Conservation (phyloP, 2,329 filamentous ascomycete genomes). For the Penicillium freii region DNA sequence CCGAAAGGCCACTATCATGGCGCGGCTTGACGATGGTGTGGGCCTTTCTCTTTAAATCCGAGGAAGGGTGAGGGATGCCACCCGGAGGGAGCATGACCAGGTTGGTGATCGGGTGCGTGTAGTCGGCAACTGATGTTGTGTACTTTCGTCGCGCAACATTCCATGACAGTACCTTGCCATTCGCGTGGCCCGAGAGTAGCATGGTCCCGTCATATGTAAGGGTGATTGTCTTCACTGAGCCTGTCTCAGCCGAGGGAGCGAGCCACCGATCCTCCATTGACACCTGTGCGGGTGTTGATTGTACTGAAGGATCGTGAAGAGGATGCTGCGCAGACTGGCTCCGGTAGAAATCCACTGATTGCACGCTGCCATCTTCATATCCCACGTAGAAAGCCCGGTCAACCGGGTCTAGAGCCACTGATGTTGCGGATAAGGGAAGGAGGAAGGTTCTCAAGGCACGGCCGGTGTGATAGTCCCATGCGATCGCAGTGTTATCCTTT, state of each 20-base stretch:
- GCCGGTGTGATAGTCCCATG: constrained; percentile 88
- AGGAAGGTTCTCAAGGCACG: constrained; percentile 76
- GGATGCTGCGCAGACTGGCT: constrained; percentile 43
- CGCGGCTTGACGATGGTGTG: constrained; percentile 73
- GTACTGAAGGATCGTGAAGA: constrained; percentile 36
- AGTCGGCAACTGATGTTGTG: constrained; percentile 63
- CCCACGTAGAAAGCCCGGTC: constrained; percentile 79
- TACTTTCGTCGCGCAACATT: constrained; percentile 70
- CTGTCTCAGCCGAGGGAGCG: constrained; percentile 62
- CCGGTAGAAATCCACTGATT: constrained; percentile 72
- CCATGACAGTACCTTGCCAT: constrained; percentile 78
- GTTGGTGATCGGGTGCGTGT: constrained; percentile 82
- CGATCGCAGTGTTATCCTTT: constrained; percentile 80
- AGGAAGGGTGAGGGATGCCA: constrained; percentile 42
- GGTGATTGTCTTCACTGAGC: constrained; percentile 65
- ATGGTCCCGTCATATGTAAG: constrained; percentile 79
- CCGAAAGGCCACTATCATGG: constrained; percentile 42
- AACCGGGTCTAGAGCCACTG: constrained; percentile 74
- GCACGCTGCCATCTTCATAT: constrained; percentile 76
- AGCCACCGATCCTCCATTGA: constrained; percentile 44
- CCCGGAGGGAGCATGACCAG: constrained; percentile 67
- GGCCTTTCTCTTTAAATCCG: constrained; percentile 50
- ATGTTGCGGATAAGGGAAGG: constrained; percentile 70
- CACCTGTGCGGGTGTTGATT: constrained; percentile 43
- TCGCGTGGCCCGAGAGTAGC: constrained; percentile 76